Evolutionary conservation across 2,329 filamentous ascomycete species (phyloP).

Genomic region (Epichloe aotearoae): DNA sequence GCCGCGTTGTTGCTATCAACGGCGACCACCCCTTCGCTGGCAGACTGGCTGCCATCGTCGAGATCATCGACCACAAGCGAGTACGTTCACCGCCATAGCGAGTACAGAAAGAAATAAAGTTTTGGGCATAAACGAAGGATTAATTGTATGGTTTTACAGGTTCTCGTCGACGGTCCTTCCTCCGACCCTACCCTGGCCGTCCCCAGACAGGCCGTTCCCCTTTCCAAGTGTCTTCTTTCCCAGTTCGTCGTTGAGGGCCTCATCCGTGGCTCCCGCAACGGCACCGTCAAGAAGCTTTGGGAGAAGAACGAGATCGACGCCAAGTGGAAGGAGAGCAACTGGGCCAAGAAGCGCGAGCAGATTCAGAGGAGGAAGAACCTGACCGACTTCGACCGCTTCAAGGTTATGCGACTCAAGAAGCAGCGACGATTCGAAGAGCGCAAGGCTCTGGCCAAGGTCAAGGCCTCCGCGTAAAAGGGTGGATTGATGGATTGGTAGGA

Average conservation of each 20-base stretch:
- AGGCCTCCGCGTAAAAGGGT: slow-evolving; percentile 56
- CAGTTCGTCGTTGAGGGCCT: slow-evolving; percentile 77
- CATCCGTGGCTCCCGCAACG: slow-evolving; percentile 71
- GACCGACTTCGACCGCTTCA: slow-evolving; percentile 99
- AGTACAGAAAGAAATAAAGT: neutral
- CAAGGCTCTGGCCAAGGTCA: slow-evolving; percentile 91
- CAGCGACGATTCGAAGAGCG: slow-evolving; percentile 96
- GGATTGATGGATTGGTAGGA: slow-evolving; percentile 21
- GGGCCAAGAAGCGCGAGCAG: slow-evolving; percentile 87
- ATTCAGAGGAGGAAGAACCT: slow-evolving; percentile 77
- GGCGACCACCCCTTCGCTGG: slow-evolving; percentile 63
- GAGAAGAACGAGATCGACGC: slow-evolving; percentile 80
- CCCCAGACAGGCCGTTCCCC: slow-evolving; percentile 73
- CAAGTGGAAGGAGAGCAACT: slow-evolving; percentile 85
- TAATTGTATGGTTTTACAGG: slow-evolving; percentile 37
- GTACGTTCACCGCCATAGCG: slow-evolving; percentile 53
- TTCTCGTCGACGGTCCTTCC: slow-evolving; percentile 90
- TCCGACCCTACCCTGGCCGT: slow-evolving; percentile 66
- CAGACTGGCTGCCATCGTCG: slow-evolving; percentile 86
- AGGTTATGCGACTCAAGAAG: slow-evolving; percentile 99
- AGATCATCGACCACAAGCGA: slow-evolving; percentile 99
- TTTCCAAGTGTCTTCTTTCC: slow-evolving; percentile 78
- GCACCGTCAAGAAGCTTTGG: slow-evolving; percentile 78
- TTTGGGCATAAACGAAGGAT: neutral
- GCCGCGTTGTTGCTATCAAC: slow-evolving; percentile 90